Conservation (phyloP, 2,329 filamentous ascomycete species). For the Monosporascus ibericus region DNA sequence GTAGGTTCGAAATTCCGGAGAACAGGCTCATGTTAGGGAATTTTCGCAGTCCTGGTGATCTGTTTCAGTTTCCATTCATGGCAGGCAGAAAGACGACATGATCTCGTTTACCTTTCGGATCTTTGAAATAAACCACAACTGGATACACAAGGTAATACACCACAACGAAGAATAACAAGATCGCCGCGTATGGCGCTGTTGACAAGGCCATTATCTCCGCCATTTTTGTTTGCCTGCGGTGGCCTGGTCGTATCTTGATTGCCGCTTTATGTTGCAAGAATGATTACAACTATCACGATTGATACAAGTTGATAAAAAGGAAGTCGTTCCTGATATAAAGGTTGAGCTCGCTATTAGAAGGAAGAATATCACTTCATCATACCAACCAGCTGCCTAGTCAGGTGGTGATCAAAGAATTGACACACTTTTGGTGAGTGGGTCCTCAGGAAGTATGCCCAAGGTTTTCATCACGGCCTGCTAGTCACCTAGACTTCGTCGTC, state of each 20-base stretch:
- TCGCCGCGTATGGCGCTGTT: constrained; percentile 4
- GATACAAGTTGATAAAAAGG: background rate
- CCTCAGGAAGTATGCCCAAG: too few species aligned
- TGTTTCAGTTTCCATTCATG: background rate
- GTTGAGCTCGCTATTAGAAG: background rate
- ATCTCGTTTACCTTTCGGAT: constrained; percentile 30
- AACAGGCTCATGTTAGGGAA: constrained; percentile 37
- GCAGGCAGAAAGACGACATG: background rate
- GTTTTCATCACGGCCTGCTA: too few species aligned
- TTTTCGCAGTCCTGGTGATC: constrained; percentile 31
- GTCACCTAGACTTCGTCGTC: too few species aligned
- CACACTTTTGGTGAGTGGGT: too few species aligned
- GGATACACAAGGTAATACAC: constrained; percentile 34
- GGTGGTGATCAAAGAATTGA: too few species aligned
- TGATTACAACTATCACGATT: background rate
- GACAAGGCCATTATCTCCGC: background rate
- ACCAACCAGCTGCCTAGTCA: too few species aligned
- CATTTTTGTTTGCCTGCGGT: background rate
- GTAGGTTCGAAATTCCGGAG: constrained; percentile 38
- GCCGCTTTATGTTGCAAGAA: background rate
- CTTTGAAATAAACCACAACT: constrained; percentile 35
- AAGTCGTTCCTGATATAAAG: background rate
- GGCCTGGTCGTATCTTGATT: background rate
- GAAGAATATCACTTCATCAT: too few species aligned
- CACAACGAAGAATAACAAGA: constrained; percentile 8